Evolutionary conservation across 2,329 filamentous ascomycete genomes (phyloP).

Genomic region (Diaporthe nobilis): DNA sequence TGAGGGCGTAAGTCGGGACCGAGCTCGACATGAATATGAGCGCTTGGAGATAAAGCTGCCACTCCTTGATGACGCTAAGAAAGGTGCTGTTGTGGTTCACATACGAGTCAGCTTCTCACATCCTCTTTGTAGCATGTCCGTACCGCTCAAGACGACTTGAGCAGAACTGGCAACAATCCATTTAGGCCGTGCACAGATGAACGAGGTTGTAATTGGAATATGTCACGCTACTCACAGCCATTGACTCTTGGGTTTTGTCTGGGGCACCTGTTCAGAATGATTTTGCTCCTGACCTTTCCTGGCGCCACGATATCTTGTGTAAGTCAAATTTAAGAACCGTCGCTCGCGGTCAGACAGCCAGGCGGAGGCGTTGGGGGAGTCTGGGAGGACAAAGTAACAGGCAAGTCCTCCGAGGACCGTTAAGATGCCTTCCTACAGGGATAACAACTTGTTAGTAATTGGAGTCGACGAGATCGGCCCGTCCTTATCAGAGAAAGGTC

Average conservation of each 20-base stretch:
- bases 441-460: not conserved
- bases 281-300: not conserved
- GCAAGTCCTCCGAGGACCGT: constrained; percentile 48
- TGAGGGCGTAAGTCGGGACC: constrained; percentile 47
- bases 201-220: not conserved
- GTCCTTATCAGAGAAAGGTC: no score
- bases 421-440: constrained; percentile 49
- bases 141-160: not conserved
- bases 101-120: not conserved
- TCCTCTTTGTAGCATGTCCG: not conserved
- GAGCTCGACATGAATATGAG: constrained; percentile 61
- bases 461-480: no score
- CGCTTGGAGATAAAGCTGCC: constrained; percentile 60
- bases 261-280: not conserved
- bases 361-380: constrained; percentile 51
- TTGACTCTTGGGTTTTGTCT: not conserved
- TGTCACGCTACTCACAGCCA: not conserved
- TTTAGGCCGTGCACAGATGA: not conserved
- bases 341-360: constrained; percentile 4
- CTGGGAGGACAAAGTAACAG: constrained; percentile 63
- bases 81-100: constrained; percentile 42
- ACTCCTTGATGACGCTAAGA: constrained; percentile 58
- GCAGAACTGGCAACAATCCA: not conserved
- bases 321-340: not conserved
- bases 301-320: not conserved